Base-by-base conservation (phyloP, 306 rosid species). In the Astragalus glycyphyllos region DNA sequence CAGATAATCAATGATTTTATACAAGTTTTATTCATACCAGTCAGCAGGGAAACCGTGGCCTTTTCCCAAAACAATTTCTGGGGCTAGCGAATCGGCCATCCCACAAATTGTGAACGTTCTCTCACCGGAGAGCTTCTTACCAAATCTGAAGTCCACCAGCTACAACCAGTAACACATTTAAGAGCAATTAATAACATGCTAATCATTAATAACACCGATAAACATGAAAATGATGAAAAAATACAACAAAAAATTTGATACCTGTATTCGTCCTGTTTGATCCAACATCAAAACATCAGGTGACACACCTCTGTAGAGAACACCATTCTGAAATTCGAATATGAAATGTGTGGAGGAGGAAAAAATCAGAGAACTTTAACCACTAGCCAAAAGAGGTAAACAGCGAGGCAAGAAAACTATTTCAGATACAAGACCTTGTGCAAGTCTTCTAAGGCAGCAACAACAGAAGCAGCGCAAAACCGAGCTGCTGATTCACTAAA, bases 41-140 rank as follows among this genome's bases (percentile, higher is more conserved):
- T 94, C 99, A 12, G 97, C 96, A 29, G 92, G 79, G 77, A 91
- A 87, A 63, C 96, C 84, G 61, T 94, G 99, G 82, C 99, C 97
- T 82, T 86, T 94, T 72, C 99, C 99, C 80, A 89, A 87, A 62
- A 94, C 89, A 77, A 94, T 84, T 80, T 91, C 97, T 2, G 99
- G 99, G 41, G 99, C 99, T 63, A 89, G 83, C 5, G 82, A 87
- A 81, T 91, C 97, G 10, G 95, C 89, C 84, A 51, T 87, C 62
- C 99, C 99, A 77, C 91, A 89, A 65, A 89, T 87, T 74, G 99
- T 94, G 79, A 77, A 89, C n/a, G 99, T 89, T 78, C 99, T 86
- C 83, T 87, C 90, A 10, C 71, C 86, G 2, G 82, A 81, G 6
- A 85, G 81, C 76, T 75, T 80, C 85, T 90, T 94, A 48, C 92